Conservation (phyloP, 2,329 filamentous ascomycete species). For the Gliomastix tumulicola region DNA sequence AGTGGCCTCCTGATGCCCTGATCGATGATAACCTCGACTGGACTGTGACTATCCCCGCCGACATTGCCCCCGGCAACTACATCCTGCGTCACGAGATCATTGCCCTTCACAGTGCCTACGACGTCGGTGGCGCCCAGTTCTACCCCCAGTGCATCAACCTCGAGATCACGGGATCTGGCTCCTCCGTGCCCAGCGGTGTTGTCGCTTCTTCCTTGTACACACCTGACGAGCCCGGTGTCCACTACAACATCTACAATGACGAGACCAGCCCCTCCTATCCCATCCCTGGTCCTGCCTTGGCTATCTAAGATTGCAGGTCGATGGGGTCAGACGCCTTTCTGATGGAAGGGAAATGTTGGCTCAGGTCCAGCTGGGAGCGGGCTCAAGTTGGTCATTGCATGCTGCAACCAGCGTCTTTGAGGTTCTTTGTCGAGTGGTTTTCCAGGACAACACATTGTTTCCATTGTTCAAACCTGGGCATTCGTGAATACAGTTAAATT, state of each 20-base stretch:
- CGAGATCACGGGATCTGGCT: slow-evolving; percentile 30
- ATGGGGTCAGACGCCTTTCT: too few relatives aligned
- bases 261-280: slow-evolving; percentile 8
- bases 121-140: slow-evolving; percentile 32
- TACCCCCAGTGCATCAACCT: slow-evolving; percentile 46
- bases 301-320: too few relatives aligned
- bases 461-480: too few relatives aligned
- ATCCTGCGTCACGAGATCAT: slow-evolving; percentile 46
- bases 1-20: slow-evolving; percentile 40
- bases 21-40: slow-evolving; percentile 35
- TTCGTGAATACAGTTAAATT: too few relatives aligned
- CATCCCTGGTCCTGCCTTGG: slow-evolving; percentile 10
- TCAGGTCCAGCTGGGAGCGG: too few relatives aligned
- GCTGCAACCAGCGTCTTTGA: too few relatives aligned
- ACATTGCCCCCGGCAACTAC: slow-evolving; percentile 40
- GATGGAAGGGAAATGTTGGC: too few relatives aligned
- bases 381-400: too few relatives aligned
- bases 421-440: too few relatives aligned
- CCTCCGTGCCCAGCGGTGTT: slow-evolving; percentile 23
- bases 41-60: slow-evolving; percentile 34
- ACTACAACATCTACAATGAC: slow-evolving; percentile 23
- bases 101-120: slow-evolving; percentile 35
- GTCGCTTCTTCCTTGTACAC: slow-evolving; percentile 30
- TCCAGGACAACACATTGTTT: too few relatives aligned
- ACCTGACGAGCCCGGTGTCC: slow-evolving; percentile 30